Evolutionary conservation across 352 stramenopile genomes (phyloP).

Genomic region (Globisporangium nodosum): DNA sequence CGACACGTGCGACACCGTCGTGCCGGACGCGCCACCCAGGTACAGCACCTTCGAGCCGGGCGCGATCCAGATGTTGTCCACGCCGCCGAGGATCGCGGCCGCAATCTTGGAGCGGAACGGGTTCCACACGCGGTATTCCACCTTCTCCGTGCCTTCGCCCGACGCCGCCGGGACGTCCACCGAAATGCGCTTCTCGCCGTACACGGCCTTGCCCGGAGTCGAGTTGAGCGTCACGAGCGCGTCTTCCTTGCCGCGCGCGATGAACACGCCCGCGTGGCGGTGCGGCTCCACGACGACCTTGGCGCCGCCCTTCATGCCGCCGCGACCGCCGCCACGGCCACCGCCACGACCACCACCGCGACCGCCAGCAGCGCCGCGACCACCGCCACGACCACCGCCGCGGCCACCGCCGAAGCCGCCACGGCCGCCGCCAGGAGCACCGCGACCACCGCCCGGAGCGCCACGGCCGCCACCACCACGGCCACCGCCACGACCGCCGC

Average conservation of each 20-base stretch:
- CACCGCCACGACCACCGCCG: constrained; percentile 41
- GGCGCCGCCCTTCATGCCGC: constrained; percentile 93
- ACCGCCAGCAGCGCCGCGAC: constrained; percentile 35
- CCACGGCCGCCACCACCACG: constrained; percentile 44
- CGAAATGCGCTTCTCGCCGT: constrained; percentile 99
- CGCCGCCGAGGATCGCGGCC: constrained; percentile 97
- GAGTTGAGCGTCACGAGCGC: constrained; percentile 98
- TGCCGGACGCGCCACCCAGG: constrained; percentile 97
- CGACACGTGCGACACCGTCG: constrained; percentile 98
- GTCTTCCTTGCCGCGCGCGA: constrained; percentile 98
- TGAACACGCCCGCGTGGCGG: constrained; percentile 98
- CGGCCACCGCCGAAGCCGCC: constrained; percentile 50
- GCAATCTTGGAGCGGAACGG: constrained; percentile 99
- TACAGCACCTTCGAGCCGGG: constrained; percentile 98
- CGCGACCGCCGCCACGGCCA: constrained; percentile 53
- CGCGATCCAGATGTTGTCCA: constrained; percentile 98
- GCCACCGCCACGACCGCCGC: constrained; percentile 48
- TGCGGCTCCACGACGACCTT: constrained; percentile 98
- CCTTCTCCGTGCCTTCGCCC: constrained; percentile 92
- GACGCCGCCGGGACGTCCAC: constrained; percentile 93
- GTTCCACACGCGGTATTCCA: constrained; percentile 99
- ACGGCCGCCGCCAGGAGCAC: constrained; percentile 30
- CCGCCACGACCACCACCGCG: constrained; percentile 35
- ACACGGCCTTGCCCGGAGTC: constrained; percentile 98
- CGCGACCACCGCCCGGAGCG: constrained; percentile 30